These are phyloP conservation scores for Teunomyces funiuensis DNA, from an alignment of 805 yeast genomes.

Conservation along the genomic window DNA sequence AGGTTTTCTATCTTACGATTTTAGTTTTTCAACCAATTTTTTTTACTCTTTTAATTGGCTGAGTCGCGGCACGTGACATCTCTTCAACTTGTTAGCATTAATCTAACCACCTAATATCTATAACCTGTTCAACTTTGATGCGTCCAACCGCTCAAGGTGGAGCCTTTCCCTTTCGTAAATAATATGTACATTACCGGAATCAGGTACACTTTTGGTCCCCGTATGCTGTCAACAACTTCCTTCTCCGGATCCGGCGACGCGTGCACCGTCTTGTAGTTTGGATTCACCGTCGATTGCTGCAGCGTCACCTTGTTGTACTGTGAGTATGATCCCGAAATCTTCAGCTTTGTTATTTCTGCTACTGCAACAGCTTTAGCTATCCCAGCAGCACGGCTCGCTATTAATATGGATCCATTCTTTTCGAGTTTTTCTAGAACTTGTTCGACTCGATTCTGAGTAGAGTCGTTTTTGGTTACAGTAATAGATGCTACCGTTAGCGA, in stretches of 20 bases:
- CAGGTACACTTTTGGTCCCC: conserved; percentile 21
- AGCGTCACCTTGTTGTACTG: conserved; percentile 19
- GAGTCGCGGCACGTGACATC: conserved; percentile 4
- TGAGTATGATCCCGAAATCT: conserved; percentile 2
- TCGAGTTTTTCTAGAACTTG: conserved; percentile 11
- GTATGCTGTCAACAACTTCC: conserved; percentile 13
- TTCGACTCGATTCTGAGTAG: conserved; percentile 15
- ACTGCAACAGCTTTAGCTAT: conserved; percentile 20
- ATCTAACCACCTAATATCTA: neutral
- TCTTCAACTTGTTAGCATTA: neutral
- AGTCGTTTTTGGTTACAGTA: conserved; percentile 16
- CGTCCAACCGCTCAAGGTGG: conserved; percentile 17
- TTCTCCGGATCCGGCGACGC: conserved; percentile 2
- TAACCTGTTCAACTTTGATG: conserved; percentile 5
- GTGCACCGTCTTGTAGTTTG: neutral
- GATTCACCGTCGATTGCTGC: neutral
- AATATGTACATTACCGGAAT: conserved; percentile 20
- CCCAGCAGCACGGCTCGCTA: conserved; percentile 18
- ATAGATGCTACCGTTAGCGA: conserved; percentile 8
- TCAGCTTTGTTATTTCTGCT: conserved; percentile 21
- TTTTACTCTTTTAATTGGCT: conserved; percentile 11
- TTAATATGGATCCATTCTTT: conserved; percentile 11
- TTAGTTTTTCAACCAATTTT: conserved; percentile 8
- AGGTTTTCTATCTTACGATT: conserved; percentile 13
- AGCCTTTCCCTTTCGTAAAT: conserved; percentile 10